Percentiles rank a stretch among this genome's conserved stretches.
Conservation (phyloP, 2,329 filamentous ascomycete species). For the Alternaria sp. region DNA sequence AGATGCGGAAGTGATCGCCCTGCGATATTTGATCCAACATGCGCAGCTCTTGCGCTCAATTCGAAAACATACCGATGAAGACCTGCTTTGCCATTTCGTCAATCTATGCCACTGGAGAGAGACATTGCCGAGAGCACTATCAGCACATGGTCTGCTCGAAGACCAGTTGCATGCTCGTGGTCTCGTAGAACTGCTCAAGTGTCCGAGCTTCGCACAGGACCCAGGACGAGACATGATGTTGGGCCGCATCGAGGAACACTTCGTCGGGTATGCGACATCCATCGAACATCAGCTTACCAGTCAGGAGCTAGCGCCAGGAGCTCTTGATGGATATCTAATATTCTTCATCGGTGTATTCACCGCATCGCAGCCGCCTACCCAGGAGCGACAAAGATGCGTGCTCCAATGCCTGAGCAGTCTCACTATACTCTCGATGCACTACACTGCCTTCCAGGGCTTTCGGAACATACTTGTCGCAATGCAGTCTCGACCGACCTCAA, state of each 20-base stretch:
- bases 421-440: conserved; percentile 1
- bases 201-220: background rate
- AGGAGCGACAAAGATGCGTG: background rate
- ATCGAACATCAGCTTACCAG: background rate
- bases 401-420: background rate
- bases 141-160: background rate
- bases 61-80: background rate
- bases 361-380: background rate
- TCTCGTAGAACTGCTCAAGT: background rate
- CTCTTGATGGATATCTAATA: background rate
- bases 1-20: background rate
- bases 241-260: background rate
- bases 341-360: background rate
- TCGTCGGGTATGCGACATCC: background rate
- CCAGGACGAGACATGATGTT: background rate
- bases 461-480: background rate
- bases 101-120: background rate
- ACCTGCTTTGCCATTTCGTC: background rate
- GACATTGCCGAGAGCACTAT: background rate
- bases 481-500: background rate
- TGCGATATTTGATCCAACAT: background rate
- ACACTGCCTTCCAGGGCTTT: background rate
- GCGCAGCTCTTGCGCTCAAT: background rate
- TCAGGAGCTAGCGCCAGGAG: background rate
- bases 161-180: background rate